Percentiles rank a stretch among this genome's conserved stretches.
Conservation (phyloP, 176 grass and related monocot genomes). For the Zoysia pacifica region DNA sequence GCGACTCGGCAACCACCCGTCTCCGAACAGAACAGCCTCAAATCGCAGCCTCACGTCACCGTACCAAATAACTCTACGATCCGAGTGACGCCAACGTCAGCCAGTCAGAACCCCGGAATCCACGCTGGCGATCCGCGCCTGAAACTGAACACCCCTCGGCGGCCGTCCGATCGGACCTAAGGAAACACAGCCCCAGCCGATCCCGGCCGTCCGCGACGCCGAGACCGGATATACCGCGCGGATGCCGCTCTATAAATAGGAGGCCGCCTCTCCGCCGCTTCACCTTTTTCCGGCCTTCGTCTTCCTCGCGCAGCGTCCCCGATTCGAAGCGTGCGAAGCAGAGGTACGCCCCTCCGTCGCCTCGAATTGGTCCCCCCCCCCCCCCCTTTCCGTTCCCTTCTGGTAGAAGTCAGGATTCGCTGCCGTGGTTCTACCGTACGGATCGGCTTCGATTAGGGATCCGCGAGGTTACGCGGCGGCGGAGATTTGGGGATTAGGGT, state of each 20-base stretch:
- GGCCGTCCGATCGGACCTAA: slow-evolving; percentile 1
- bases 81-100: background rate
- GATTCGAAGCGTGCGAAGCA: slow-evolving; percentile 36
- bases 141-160: fast-evolving
- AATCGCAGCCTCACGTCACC: background rate
- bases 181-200: slow-evolving; percentile 29
- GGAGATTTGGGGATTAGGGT: background rate
- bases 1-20: slow-evolving; percentile 11
- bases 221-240: background rate
- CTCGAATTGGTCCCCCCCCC: background rate
- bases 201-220: background rate
- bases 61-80: background rate
- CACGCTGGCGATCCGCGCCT: slow-evolving; percentile 26
- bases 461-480: background rate
- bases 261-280: background rate
- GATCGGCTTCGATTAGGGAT: background rate
- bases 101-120: background rate
- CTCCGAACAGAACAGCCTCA: background rate
- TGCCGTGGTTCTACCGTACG: background rate
- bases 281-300: background rate
- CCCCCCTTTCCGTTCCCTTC: background rate
- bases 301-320: slow-evolving; percentile 13
- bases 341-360: background rate
- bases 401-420: background rate
- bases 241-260: slow-evolving; percentile 25